Percentiles rank a stretch among this genome's conserved stretches.
phyloP scores from a whole-genome alignment of 2,329 filamentous ascomycete species.

The Blumeria hordei region DNA sequence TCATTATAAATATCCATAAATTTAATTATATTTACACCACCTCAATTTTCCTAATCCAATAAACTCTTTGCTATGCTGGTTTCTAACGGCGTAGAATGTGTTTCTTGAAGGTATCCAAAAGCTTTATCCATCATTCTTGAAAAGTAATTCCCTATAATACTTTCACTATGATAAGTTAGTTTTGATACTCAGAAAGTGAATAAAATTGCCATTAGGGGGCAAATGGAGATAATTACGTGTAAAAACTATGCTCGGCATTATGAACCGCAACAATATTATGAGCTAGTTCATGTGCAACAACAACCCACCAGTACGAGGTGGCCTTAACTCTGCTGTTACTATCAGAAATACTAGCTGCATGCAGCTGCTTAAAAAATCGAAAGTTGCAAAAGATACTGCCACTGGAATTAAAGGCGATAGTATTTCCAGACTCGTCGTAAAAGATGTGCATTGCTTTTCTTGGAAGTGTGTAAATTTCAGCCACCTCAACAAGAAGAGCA shows the following conservation, averaged over 20 bases:
- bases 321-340: slow-evolving; percentile 38
- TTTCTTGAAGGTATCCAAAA: background rate
- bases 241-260: slow-evolving; percentile 58
- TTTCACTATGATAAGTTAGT: slow-evolving; percentile 26
- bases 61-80: background rate
- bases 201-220: background rate
- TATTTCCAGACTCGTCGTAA: slow-evolving; percentile 53
- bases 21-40: no score
- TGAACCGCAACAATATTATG: slow-evolving; percentile 74
- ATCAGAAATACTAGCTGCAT: slow-evolving; percentile 26
- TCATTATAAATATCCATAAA: no score
- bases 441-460: slow-evolving; percentile 58
- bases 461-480: slow-evolving; percentile 46
- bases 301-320: slow-evolving; percentile 76
- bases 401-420: slow-evolving; percentile 76
- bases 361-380: slow-evolving; percentile 61
- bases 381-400: slow-evolving; percentile 90
- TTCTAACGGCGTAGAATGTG: background rate
- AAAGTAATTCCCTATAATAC: slow-evolving; percentile 58
- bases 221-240: slow-evolving; percentile 29
- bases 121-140: slow-evolving; percentile 30
- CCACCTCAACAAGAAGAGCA: slow-evolving; percentile 41
- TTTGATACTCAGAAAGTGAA: background rate
- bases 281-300: slow-evolving; percentile 84
- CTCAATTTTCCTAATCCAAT: background rate